Base-by-base conservation (phyloP, 768 basidiomycete species). In the Boletus fagicola region DNA sequence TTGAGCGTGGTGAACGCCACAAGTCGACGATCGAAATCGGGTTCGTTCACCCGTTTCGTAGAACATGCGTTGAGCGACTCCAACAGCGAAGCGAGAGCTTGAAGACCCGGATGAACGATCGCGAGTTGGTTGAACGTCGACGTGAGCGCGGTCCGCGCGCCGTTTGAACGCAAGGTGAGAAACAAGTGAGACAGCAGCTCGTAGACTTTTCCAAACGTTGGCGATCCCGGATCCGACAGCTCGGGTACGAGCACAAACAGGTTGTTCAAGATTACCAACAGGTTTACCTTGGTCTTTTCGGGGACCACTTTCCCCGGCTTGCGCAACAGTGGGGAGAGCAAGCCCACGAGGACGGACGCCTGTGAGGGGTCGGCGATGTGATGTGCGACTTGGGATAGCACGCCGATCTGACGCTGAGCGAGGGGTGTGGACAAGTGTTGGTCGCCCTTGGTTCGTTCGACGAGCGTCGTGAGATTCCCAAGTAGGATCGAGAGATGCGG, bases 11-110 rank as follows among this genome's bases (percentile, higher is more conserved):
- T 76, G 72, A 92, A 97, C 0, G 92, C 94, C 1, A 73, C 69
- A 3, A 98, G 76, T 2, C 97, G 87, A 30, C 84, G 80, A 55
- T 95, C 91, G 62, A 97, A 98, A 70, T 98, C 93, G 3, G 94
- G 91, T 67, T 98, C 94, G 55, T 96, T 93, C 35, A 94, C 71
- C 8, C 94, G 81, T 64, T 85, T 88, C 1, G 72, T 71, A 1
- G 94, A 96, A 68, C 87, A 99, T 0, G 96, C 86, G 65, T 98
- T 98, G 60, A 98, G 78, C 0, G 79, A 78, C 9, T 80, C 80
- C 53, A 93, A 64, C 5, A 94, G 71, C 8, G 76, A 70, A 1
- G 86, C 80, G 1, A 92, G 57, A 33, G 64, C 55, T 42, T 73
- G 64, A 20, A 92, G 74, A 3, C 77, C 71, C 0, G 83, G 62